Conservation (phyloP, 148 eudicot genomes). For the Arbutus unedo region DNA sequence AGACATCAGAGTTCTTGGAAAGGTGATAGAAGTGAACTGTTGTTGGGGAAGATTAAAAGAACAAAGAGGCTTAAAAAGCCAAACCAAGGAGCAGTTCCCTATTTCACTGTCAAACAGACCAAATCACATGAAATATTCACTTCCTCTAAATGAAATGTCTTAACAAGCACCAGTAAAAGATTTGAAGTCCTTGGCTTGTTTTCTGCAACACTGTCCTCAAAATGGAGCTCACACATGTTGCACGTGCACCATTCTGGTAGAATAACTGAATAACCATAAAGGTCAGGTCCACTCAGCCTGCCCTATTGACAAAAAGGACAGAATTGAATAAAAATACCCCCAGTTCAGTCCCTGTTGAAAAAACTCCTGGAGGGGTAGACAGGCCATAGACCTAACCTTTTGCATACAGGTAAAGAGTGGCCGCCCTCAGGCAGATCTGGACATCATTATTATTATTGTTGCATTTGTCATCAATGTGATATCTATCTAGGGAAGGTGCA, state of each 20-base stretch:
- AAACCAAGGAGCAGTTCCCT: constrained; percentile 5
- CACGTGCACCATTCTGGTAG: background rate
- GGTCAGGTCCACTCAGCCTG: background rate
- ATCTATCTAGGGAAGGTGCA: background rate
- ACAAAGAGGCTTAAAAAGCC: background rate
- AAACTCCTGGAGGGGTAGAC: background rate
- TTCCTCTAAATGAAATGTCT: constrained; percentile 2
- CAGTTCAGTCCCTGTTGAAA: background rate
- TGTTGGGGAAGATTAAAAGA: background rate
- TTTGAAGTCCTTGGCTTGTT: background rate
- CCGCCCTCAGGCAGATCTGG: background rate
- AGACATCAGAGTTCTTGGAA: background rate
- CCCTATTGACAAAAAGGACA: background rate
- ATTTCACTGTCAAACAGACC: background rate
- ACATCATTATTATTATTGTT: background rate
- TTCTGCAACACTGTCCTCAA: background rate
- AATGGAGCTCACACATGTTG: background rate
- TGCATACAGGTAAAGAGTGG: background rate
- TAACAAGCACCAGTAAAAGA: background rate
- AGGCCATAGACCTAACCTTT: background rate
- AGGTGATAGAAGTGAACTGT: background rate
- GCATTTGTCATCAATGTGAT: background rate
- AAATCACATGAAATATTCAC: background rate
- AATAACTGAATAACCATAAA: background rate
- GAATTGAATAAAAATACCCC: background rate